Base-by-base conservation (phyloP, 2,329 filamentous ascomycete genomes). In the Sporothrix inflata region DNA sequence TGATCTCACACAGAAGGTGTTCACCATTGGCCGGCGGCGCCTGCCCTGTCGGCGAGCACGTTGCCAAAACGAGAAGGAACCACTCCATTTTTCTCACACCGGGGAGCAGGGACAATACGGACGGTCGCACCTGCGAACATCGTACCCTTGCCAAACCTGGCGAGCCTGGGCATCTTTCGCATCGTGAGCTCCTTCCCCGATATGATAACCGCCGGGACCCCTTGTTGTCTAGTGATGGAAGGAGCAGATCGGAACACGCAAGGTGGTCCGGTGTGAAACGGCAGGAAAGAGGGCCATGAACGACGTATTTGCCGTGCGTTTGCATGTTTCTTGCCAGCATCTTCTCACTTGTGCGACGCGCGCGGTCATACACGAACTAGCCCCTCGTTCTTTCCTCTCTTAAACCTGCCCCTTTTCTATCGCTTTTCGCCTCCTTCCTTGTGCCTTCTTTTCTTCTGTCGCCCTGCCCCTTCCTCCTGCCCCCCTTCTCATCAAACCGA, bases 311-410 rank as follows among this genome's bases (percentile, higher is more conserved):
- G n/a, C 61, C 47, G 24, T 27, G 40, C 38, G 38, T 34, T 42
- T 63, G 57, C 57, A 42, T 63, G 57, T 63, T 63, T 66, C 61
- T 66, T 66, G 40, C 40, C 61, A 34, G 24, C 45, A 14, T 67
- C 45, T 49, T 21, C 24, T 40, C 14, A 53, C 21, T 42, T 69
- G n/a, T 57, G 34, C 12, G 47, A 40, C 49, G n/a, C 34, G 21
- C 12, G 38, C 21, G n/a, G 38, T 61, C 34, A 61, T 34, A 51
- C 47, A 51, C 47, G 16, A 16, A 38, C 65, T 21, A 47, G 27
- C 27, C 66, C 30, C 34, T 42, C 66, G 47, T 45, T 53, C 49
- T 42, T 30, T 38, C 53, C 38, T 42, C 40, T 60, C 53, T 60
- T 60, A 42, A 57, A 34, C 53, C 40, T 69, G 34, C 67, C 38